Base-by-base conservation (phyloP, 371 early-diverging fungal species). In the Racocetra persica region DNA sequence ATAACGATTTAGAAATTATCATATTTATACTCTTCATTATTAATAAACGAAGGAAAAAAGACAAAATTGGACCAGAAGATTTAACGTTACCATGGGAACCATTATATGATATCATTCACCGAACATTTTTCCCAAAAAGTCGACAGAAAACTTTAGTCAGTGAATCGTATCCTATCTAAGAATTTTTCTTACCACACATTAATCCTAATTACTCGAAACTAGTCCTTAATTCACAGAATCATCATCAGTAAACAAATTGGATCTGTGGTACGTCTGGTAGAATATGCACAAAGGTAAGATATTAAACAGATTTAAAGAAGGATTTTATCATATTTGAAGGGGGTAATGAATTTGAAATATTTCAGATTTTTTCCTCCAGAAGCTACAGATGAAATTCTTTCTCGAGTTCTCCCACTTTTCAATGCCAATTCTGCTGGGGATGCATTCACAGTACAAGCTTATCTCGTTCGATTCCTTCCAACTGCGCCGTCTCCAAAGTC, bases 41-140 rank as follows among this genome's bases (percentile, higher is more conserved):
- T 0, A 52, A n/a, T n/a, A 49, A 66, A 32, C 4, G 36, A 77
- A 86, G 86, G 80, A 86, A 86, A 75, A 86, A 85, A 45, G 82
- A 82, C 4, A 65, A 83, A 32, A 85, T 86, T 24, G 84, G 80
- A n/a, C 82, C 77, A 14, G 88, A 91, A 24, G 91, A 91, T 80
- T 80, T 94, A 20, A 82, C 87, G 32, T 83, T 95, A 32, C 90
- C 90, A 24, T 96, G 96, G 96, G 83, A 90, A 38, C 93, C 93
- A n/a, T 80, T 94, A 36, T 95, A 91, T 84, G 87, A 92, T 13
- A 74, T 90, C 65, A 86, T 93, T 60, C 83, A 89, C 20, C 78
- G 82, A 52, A 84, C 86, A 22, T 82, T 91, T 54, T 92, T 91
- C 83, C 92, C 92, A 72, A 92, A 92, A 81, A 82, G 84, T 52